Base-by-base conservation (phyloP, 2,329 filamentous ascomycete species). In the Cordyceps fumosorosea region DNA sequence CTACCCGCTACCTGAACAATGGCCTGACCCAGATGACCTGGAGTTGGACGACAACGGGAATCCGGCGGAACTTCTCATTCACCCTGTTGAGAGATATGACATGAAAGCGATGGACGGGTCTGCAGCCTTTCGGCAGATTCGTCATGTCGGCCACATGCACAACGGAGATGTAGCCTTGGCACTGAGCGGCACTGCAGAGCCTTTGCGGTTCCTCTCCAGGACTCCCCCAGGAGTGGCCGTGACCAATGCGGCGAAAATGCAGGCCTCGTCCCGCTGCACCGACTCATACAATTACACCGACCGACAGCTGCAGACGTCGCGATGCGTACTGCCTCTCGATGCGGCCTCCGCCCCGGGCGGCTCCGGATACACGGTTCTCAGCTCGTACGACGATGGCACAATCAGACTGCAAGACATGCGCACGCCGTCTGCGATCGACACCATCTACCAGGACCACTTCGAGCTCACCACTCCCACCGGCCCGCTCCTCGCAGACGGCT, bases 381-480 rank as follows among this genome's bases (percentile, higher is more conserved):
- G 73, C 55, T 73, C 77, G 3, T 81, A 78, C 76, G 73, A 76
- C 55, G 78, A 80, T 57, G 78, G 78, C 12, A 79, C 75, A 0
- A 70, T 75, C 60, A 64, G 66, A 20, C 65, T 68, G 3, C 58
- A 65, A 24, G 79, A 81, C 63, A 63, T 80, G 3, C 75, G 79
- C 29, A 76, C 76, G 1, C 73, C 76, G 0, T 76, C 74, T 0
- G 64, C 73, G 0, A 71, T 73, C 37, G 77, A 80, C 63, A 68
- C 71, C 2, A 69, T 78, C 20, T 81, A 78, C 65, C 77, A 79
- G 60, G 78, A 81, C 66, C 77, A 78, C 63, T 76, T 80, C 56
- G 73, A 80, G 56, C 70, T 77, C 0, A 68, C 68, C 57, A 72
- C 73, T 16, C 68, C 73, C 5, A 69, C 73, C 42, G 77, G 77